Conservation (phyloP, 1,139 yeast species). For the Kluyveromyces sp. region DNA sequence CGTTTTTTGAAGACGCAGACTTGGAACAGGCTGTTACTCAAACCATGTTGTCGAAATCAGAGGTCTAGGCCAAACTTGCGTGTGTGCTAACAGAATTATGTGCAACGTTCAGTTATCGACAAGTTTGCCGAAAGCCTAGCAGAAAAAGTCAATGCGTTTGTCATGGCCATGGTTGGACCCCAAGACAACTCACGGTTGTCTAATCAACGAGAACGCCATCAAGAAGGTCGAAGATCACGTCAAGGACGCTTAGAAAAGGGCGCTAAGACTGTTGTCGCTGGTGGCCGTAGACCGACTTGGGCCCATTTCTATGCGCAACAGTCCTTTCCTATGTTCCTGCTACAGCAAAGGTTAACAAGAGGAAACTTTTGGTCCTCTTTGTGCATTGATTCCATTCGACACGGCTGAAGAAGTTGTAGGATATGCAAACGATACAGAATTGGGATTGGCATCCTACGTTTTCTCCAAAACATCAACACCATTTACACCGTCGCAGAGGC, state of each 20-base stretch:
- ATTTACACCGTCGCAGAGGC: constrained; percentile 63
- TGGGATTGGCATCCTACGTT: constrained; percentile 76
- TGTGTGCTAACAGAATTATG: constrained; percentile 72
- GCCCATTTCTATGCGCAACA: constrained; percentile 71
- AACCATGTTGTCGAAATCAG: constrained; percentile 60
- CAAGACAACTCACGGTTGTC: constrained; percentile 71
- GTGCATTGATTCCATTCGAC: constrained; percentile 62
- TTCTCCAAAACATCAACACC: constrained; percentile 59
- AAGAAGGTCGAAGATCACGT: constrained; percentile 65
- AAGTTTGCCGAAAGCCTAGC: constrained; percentile 47
- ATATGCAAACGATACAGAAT: constrained; percentile 60
- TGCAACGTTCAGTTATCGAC: constrained; percentile 56
- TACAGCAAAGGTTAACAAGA: constrained; percentile 57
- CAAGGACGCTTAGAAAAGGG: constrained; percentile 69
- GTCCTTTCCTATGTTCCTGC: constrained; percentile 58
- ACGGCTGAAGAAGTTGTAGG: constrained; percentile 61
- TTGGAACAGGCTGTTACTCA: constrained; percentile 70
- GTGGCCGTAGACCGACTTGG: constrained; percentile 60
- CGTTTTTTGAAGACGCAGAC: constrained; percentile 79
- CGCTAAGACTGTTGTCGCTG: constrained; percentile 58
- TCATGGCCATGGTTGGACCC: constrained; percentile 66
- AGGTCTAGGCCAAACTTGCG: constrained; percentile 76
- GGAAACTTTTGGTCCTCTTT: constrained; percentile 89
- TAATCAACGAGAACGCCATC: constrained; percentile 61
- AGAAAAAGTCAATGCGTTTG: constrained; percentile 45